Base-by-base conservation (phyloP, 306 rosid genomes). In the Vachellia collinsii region DNA sequence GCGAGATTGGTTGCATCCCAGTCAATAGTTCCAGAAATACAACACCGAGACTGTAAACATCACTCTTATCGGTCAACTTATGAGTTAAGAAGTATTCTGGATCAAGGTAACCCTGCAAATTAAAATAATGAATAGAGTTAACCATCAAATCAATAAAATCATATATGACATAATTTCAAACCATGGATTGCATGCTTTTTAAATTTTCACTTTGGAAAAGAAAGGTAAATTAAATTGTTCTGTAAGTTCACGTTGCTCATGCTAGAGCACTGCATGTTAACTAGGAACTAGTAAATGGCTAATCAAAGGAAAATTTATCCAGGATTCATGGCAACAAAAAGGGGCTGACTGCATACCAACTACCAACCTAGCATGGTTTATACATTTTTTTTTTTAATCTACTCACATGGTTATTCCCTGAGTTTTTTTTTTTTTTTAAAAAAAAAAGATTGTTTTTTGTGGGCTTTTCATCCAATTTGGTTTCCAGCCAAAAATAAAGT, bases 11-110 rank as follows among this genome's bases (percentile, higher is more conserved):
- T 38, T 87, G 98, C 88, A 82, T 91, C 25, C 96, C 97, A 1
- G 98, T 95, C 62, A 93, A 12, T 79, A 95, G 81, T 84, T 95
- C 99, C 41, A 95, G 82, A 74, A 93, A 84, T 53, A 95, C 99
- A 62, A 95, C 98, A 69, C 99, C 98, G 34, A 94, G 92, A 83
- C 97, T 89, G 77, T 94, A 94, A 73, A 94, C 98, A 77, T 94
- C 98, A 81, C 98, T 94, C 82, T 94, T 94, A 76, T 94, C 97
- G 0, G 97, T 92, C 67, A 94, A 80, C 77, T 92, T 89, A 74
- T 56, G 97, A 72, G 97, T 94, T 53, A 94, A 81, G 85, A 94
- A 92, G 82, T 94, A 94, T 80, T 94, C 98, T 12, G 98, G 98
- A 86, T 94, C 98, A 54, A 94, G 92, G 82, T 94, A 94, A 76